These are phyloP conservation scores for Coprinellus micaceus DNA, from an alignment of 768 basidiomycete genomes.

Conservation along the genomic window DNA sequence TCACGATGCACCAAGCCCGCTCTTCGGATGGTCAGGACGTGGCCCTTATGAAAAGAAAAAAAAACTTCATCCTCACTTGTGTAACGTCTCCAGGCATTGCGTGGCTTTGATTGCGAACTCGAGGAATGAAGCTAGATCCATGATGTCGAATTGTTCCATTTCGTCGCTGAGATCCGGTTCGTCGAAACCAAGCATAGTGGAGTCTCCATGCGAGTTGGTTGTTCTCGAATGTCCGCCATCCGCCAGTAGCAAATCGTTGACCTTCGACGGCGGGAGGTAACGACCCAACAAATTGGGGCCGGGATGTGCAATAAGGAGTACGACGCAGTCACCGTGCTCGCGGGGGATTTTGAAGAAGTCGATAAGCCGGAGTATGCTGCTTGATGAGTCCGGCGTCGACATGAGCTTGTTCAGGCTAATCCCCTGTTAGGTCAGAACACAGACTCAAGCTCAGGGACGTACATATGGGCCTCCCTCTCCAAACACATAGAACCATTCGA, in stretches of 20 bases:
- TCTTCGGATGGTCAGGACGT: constrained; percentile 26
- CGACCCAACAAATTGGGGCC: constrained; percentile 65
- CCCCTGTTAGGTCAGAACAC: background rate
- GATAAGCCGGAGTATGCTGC: constrained; percentile 52
- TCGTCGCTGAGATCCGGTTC: constrained; percentile 47
- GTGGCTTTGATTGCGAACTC: constrained; percentile 81
- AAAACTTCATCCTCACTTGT: constrained; percentile 38
- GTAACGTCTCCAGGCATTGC: constrained; percentile 63
- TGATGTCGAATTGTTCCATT: constrained; percentile 60
- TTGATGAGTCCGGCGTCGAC: constrained; percentile 46
- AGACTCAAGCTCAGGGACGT: constrained; percentile 22
- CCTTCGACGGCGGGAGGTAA: constrained; percentile 64
- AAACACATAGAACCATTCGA: constrained; percentile 71
- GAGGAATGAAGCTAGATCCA: constrained; percentile 74
- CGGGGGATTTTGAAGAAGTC: constrained; percentile 67
- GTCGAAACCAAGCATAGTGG: constrained; percentile 45
- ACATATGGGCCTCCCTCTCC: constrained; percentile 74
- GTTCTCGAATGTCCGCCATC: constrained; percentile 45
- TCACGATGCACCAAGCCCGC: constrained; percentile 65
- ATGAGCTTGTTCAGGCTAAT: constrained; percentile 51
- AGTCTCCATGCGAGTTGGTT: constrained; percentile 43
- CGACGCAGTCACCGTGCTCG: constrained; percentile 62
- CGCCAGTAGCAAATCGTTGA: constrained; percentile 63
- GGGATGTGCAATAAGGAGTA: constrained; percentile 68
- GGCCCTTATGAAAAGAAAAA: background rate